These are phyloP conservation scores for Colletotrichum siamense DNA, from an alignment of 2,329 filamentous ascomycete species.

Conservation along the genomic window DNA sequence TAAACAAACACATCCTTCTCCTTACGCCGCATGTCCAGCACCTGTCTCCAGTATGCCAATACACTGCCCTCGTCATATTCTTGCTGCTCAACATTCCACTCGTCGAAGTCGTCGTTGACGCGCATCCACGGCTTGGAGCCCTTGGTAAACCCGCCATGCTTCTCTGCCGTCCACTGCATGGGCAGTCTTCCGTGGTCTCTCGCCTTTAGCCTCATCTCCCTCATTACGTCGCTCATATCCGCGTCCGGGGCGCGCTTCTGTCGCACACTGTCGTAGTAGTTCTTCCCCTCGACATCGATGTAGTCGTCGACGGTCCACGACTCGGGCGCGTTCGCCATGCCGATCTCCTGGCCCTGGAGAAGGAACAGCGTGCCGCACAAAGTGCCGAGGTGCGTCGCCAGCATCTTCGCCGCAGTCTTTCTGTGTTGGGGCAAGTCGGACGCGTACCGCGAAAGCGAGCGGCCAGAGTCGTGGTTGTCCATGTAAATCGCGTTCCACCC, in stretches of 20 bases:
- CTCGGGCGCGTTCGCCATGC: slow-evolving; percentile 50
- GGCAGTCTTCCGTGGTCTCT: slow-evolving; percentile 30
- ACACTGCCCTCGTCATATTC: slow-evolving; percentile 19
- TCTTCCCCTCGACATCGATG: slow-evolving; percentile 47
- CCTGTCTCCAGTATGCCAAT: slow-evolving; percentile 22
- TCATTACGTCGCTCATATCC: slow-evolving; percentile 40
- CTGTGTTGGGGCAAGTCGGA: slow-evolving; percentile 43
- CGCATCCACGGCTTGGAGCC: slow-evolving; percentile 30
- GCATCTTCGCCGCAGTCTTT: slow-evolving; percentile 48
- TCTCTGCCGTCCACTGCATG: slow-evolving; percentile 54
- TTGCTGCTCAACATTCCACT: slow-evolving; percentile 24
- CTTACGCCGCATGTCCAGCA: slow-evolving; percentile 19
- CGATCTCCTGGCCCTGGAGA: slow-evolving; percentile 59
- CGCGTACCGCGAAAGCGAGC: slow-evolving; percentile 54
- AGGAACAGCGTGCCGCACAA: slow-evolving; percentile 52
- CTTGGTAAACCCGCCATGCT: slow-evolving; percentile 49
- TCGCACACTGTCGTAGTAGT: slow-evolving; percentile 37
- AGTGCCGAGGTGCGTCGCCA: slow-evolving; percentile 43
- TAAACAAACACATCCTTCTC: slow-evolving; percentile 28
- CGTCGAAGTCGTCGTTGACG: slow-evolving; percentile 27
- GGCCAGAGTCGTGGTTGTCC: slow-evolving; percentile 62
- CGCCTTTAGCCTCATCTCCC: slow-evolving; percentile 42
- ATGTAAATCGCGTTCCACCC: slow-evolving; percentile 58
- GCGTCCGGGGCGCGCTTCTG: slow-evolving; percentile 22
- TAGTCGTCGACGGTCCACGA: slow-evolving; percentile 48